Percentiles rank a stretch among this genome's conserved stretches.
Conservation (phyloP, 2,329 filamentous ascomycete species). For the Colletotrichum acutatum region DNA sequence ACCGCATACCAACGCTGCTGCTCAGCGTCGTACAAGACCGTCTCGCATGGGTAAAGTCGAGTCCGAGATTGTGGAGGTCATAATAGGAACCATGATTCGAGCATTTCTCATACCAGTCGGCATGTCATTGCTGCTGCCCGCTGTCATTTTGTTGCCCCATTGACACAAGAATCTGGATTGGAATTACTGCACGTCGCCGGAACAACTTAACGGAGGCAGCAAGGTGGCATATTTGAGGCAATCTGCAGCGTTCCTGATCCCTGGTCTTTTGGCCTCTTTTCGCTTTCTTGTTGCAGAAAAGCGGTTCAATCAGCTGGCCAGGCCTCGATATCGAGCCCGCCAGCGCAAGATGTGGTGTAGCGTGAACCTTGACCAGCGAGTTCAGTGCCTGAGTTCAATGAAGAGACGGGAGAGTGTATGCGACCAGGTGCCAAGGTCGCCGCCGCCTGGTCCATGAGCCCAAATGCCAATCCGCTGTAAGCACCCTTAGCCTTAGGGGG, state of each 20-base stretch:
- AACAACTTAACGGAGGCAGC: slow-evolving; percentile 5
- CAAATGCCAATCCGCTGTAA: background rate
- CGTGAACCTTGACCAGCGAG: background rate
- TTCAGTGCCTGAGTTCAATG: slow-evolving; percentile 4
- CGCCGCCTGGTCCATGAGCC: background rate
- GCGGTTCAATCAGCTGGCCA: slow-evolving; percentile 8
- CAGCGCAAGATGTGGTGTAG: slow-evolving; percentile 10
- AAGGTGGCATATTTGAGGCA: background rate
- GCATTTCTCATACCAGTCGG: slow-evolving; percentile 11
- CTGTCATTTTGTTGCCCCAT: slow-evolving; percentile 33
- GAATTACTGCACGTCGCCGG: slow-evolving; percentile 23
- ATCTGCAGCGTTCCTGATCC: slow-evolving; percentile 25
- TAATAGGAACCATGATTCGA: slow-evolving; percentile 24
- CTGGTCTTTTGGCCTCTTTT: background rate
- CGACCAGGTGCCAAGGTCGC: slow-evolving; percentile 14
- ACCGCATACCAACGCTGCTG: slow-evolving; percentile 19
- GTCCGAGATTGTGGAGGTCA: background rate
- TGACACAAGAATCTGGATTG: slow-evolving; percentile 17
- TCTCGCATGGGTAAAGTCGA: background rate
- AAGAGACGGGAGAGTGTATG: background rate
- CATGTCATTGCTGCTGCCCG: background rate
- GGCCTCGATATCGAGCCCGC: background rate
- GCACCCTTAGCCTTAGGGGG: slow-evolving; percentile 9
- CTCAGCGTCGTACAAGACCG: background rate
- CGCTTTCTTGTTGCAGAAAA: slow-evolving; percentile 2